Conservation (phyloP, 371 early-diverging fungal genomes). For the Rhizopus microsporus region DNA sequence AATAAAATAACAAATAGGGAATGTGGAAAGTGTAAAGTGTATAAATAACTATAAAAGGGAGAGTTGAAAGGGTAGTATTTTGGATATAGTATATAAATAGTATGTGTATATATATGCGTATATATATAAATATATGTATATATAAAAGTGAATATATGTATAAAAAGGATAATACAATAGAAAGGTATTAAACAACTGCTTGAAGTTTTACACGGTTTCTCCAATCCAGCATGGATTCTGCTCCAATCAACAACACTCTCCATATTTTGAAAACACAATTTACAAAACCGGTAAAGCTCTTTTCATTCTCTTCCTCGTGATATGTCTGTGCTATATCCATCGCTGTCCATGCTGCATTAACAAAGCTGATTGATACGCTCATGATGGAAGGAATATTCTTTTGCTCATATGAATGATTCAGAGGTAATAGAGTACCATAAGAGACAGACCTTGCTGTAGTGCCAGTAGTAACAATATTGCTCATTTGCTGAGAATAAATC, state of each 20-base stretch:
- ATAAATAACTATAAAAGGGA: no score
- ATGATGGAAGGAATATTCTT: constrained; percentile 6
- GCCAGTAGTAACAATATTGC: not conserved
- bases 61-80: not conserved
- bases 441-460: not conserved
- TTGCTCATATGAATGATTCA: not conserved
- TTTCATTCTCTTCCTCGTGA: constrained; percentile 8
- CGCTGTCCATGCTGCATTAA: constrained; percentile 30
- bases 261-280: constrained; percentile 32
- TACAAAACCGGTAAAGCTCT: constrained; percentile 12
- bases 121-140: not conserved
- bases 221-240: constrained; percentile 33
- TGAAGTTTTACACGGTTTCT: constrained; percentile 11
- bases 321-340: constrained; percentile 30
- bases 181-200: constrained; percentile 9
- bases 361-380: constrained; percentile 21
- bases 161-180: not conserved
- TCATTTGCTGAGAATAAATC: constrained; percentile 7
- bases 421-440: constrained; percentile 19
- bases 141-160: not conserved
- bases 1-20: no score
- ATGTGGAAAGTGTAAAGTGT: no score
- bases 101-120: not conserved
- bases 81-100: not conserved
- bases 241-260: constrained; percentile 37